Base-by-base conservation (phyloP, 2,329 filamentous ascomycete genomes). In the Penicillium griseofulvum region DNA sequence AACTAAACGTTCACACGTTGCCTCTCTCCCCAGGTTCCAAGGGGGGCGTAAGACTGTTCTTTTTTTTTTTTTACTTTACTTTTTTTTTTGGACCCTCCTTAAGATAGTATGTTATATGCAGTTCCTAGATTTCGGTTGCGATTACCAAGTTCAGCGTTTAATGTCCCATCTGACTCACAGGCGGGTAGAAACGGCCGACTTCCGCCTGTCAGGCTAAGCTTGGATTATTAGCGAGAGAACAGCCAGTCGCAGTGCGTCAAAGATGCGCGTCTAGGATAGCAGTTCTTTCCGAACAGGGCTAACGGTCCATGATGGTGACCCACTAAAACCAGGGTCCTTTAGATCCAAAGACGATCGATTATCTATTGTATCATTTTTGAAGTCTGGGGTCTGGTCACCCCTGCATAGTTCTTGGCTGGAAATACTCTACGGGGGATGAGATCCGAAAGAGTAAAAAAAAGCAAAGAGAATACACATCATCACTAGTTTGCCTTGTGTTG, bases 231-330 rank as follows among this genome's bases (percentile, higher is more conserved):
- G 52, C 39, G 39, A 29, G 45, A 36, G 41, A 24, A 28, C 9
- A 19, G 10, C 14, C 8, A 24, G 22, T 22, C 22, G 22, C 22
- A 22, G 4, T 22, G 22, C 22, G 45, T 42, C 56, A 48, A 34
- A 33, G 34, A 56, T 43, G 28, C n/a, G 37, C 37, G 56, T 52
- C 56, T 54, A 43, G 36, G 38, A 57, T 50, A 34, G 52, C 37
- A 44, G 54, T 45, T 44, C 60, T 62, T 62, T 55, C 62, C 49
- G 22, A 49, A 58, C 47, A 12, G 7, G 57, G 62, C 54, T 62
- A 58, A 65, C 45, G 59, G 61, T 63, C 29, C 24, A 56, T 62
- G 56, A 51, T 49, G 57, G 56, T 38, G 61, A 62, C 59, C 62
- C 59, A 59, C 61, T 49, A 56, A 51, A 56, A 58, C 49, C 52